These are phyloP conservation scores for Cymbidium sinense DNA, from an alignment of 106 monocot species.

Conservation along the genomic window DNA sequence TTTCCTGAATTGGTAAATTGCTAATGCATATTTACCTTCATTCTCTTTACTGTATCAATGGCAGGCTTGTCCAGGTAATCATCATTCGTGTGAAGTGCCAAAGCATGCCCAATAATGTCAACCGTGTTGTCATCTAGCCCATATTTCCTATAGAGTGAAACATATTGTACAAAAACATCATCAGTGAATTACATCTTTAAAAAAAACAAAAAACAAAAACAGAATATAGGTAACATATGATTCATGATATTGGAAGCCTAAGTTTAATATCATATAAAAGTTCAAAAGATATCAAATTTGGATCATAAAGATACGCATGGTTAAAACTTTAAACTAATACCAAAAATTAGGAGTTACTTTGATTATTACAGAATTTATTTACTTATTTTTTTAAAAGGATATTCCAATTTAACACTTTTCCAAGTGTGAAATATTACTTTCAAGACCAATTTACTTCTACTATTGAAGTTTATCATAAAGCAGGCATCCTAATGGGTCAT, in stretches of 20 bases:
- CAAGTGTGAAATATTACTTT: neutral
- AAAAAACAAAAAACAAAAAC: neutral
- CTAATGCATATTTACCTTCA: constrained; percentile 45
- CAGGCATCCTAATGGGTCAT: neutral
- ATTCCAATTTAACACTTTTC: neutral
- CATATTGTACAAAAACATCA: neutral
- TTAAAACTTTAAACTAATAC: neutral
- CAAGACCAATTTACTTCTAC: neutral
- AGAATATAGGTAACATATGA: neutral
- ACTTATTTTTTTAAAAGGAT: neutral
- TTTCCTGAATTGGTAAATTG: neutral
- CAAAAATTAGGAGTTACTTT: neutral
- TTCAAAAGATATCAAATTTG: neutral
- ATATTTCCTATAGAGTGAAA: constrained; percentile 47
- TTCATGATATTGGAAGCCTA: neutral
- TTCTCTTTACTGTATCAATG: constrained; percentile 57
- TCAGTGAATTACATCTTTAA: neutral
- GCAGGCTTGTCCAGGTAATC: constrained; percentile 72
- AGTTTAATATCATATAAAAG: neutral
- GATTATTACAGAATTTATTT: neutral
- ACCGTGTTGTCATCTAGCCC: constrained; percentile 77
- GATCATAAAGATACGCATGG: neutral
- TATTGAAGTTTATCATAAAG: neutral
- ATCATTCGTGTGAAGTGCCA: constrained; percentile 78
- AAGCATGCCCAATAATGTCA: constrained; percentile 80